Base-by-base conservation (phyloP, 352 stramenopile genomes). In the Globisporangium cylindrosporum region DNA sequence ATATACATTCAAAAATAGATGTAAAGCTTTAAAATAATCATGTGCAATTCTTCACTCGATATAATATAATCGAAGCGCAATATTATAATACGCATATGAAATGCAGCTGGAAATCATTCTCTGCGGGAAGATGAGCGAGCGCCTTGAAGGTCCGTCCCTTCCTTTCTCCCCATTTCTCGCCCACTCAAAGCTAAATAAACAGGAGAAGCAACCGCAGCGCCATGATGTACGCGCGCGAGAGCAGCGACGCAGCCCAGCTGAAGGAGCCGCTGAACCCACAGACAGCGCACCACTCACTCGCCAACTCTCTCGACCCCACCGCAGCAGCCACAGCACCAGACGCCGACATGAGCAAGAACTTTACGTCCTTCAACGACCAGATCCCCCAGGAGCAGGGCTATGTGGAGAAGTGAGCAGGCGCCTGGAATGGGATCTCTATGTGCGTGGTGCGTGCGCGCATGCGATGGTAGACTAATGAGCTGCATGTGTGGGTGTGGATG, bases 371-470 rank as follows among this genome's bases (percentile, higher is more conserved):
- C 62, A 56, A 36, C 15, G 62, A 67, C 34, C 62, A 60, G 51
- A 66, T 79, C 60, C 74, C 64, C 48, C 67, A 72, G 55, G 48
- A 59, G 36, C 51, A 72, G 29, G 61, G 48, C 29, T 72, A 72
- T 24, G 66, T 64, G 59, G 43, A 67, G 27, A 64, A 48, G 66
- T 72, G 14, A 32, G 20, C 12, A 18, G 22, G 15, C 14, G 51
- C 4, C 32, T 41, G 36, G 55, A 18, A 66, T 59, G 41, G 53
- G 41, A 8, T 57, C 22, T 73, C 56, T 62, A 36, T 64, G 22
- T 64, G 29, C 29, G 29, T 32, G 29, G 29, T 32, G 29, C 29
- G 29, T 60, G 4, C 49, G 56, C 51, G 56, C 29, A 60, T 61
- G 12, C 14, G 29, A 58, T 24, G 15, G 27, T 49, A 4, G 15